These are phyloP conservation scores for Vaccinium macrocarpon DNA, from an alignment of 148 eudicot genomes.

Conservation along the genomic window DNA sequence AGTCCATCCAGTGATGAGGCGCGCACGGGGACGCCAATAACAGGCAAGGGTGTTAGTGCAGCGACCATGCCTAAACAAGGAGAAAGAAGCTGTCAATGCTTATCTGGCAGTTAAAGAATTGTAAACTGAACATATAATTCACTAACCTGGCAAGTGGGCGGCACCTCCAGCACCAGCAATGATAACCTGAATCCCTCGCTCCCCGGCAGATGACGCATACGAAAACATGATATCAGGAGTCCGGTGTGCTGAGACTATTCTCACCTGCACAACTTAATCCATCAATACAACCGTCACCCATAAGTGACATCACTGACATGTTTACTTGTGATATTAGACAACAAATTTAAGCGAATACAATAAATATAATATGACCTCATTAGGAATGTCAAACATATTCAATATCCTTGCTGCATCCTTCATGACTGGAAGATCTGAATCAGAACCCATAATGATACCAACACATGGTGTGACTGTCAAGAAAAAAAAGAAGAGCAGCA, in stretches of 20 bases:
- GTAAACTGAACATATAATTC: background rate
- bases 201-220: background rate
- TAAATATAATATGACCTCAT: constrained; percentile 48
- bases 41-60: constrained; percentile 91
- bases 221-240: constrained; percentile 8
- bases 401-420: constrained; percentile 7
- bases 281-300: constrained; percentile 27
- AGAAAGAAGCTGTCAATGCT: constrained; percentile 11
- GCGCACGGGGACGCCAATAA: constrained; percentile 90
- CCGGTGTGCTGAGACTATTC: constrained; percentile 10
- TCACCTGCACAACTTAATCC: constrained; percentile 56
- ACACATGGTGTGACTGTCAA: constrained; percentile 59
- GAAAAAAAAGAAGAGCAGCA: background rate
- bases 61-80: constrained; percentile 83
- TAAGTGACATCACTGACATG: background rate
- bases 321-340: background rate
- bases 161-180: constrained; percentile 99
- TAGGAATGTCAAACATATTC: constrained; percentile 54
- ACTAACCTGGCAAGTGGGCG: constrained; percentile 93
- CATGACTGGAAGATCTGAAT: constrained; percentile 70
- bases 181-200: constrained; percentile 77
- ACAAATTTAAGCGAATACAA: background rate
- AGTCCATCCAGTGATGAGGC: constrained; percentile 84
- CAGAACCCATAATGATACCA: constrained; percentile 97
- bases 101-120: constrained; percentile 6